phyloP scores from a whole-genome alignment of 2,329 filamentous ascomycete genomes.

The Sordariomycetes sp. region DNA sequence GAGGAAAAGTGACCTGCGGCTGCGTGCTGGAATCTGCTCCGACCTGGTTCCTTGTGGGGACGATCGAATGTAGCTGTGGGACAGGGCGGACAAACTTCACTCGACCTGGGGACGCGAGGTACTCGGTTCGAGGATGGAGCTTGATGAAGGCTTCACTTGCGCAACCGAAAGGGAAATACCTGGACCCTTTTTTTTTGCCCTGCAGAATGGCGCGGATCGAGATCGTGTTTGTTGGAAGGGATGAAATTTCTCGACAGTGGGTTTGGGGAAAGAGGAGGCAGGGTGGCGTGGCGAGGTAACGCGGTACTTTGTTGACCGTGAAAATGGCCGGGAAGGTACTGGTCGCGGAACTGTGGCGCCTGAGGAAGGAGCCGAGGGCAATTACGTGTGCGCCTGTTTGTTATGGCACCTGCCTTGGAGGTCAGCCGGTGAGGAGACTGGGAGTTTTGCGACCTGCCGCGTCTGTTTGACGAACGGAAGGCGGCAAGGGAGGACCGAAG shows the following conservation, averaged over 20 bases:
- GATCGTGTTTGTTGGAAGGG: background rate
- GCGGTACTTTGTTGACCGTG: background rate
- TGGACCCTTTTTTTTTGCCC: background rate
- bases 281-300: background rate
- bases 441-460: background rate
- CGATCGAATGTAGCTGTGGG: conserved; percentile 2
- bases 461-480: background rate
- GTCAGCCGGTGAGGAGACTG: background rate
- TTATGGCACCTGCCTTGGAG: background rate
- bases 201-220: background rate
- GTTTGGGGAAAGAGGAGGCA: background rate
- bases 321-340: background rate
- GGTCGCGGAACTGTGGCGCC: background rate
- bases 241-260: background rate
- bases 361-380: conserved; percentile 3
- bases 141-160: background rate
- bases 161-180: background rate
- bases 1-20: conserved; percentile 2
- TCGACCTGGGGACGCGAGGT: background rate
- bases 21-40: conserved; percentile 6
- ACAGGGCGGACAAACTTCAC: background rate
- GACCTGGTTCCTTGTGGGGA: conserved; percentile 5
- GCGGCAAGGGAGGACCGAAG: background rate
- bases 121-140: background rate
- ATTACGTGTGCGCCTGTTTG: conserved; percentile 2